A percentile compares a stretch with the other conserved stretches of the same genome.
phyloP scores from a whole-genome alignment of 495 filamentous ascomycete genomes.

The Venustampulla echinocandica region DNA sequence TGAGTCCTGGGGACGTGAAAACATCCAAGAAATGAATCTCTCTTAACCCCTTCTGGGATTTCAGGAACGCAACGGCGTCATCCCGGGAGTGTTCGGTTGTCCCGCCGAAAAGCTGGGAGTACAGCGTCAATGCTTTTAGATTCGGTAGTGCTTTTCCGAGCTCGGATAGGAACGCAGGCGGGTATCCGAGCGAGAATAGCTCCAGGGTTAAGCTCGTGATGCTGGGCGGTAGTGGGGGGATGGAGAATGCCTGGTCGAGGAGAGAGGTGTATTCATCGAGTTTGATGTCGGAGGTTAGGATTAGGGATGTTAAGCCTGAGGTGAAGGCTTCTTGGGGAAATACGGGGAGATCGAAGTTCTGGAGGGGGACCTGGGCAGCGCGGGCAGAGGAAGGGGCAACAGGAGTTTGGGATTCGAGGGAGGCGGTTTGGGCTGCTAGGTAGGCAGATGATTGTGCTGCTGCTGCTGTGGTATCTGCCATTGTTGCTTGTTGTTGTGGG shows the following conservation, averaged over 20 bases:
- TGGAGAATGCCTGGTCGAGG: constrained; percentile 8
- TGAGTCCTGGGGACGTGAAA: constrained; percentile 28
- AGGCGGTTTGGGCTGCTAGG: constrained; percentile 1
- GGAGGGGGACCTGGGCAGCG: constrained; percentile 30
- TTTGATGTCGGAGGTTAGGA: constrained; percentile 19
- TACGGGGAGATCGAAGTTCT: constrained; percentile 41
- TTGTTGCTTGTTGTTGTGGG: background rate
- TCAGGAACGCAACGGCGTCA: constrained; percentile 30
- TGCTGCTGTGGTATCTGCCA: constrained; percentile 1
- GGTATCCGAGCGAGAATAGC: constrained; percentile 36
- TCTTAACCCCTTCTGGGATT: constrained; percentile 15
- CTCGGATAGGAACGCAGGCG: constrained; percentile 27
- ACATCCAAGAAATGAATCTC: constrained; percentile 35
- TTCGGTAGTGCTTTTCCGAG: constrained; percentile 24
- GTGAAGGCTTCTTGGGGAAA: constrained; percentile 38
- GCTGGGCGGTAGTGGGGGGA: constrained; percentile 16
- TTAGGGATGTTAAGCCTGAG: constrained; percentile 12
- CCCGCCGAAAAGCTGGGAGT: constrained; percentile 30
- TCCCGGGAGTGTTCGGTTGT: constrained; percentile 22
- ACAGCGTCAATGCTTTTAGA: constrained; percentile 30
- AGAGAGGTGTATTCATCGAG: constrained; percentile 10
- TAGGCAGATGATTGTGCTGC: constrained; percentile 1
- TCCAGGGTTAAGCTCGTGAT: constrained; percentile 33
- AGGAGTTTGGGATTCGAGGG: constrained; percentile 32
- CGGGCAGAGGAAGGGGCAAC: constrained; percentile 10